Conservation (phyloP, 1,284 basidiomycete genomes). For the Trichosporon sp. region DNA sequence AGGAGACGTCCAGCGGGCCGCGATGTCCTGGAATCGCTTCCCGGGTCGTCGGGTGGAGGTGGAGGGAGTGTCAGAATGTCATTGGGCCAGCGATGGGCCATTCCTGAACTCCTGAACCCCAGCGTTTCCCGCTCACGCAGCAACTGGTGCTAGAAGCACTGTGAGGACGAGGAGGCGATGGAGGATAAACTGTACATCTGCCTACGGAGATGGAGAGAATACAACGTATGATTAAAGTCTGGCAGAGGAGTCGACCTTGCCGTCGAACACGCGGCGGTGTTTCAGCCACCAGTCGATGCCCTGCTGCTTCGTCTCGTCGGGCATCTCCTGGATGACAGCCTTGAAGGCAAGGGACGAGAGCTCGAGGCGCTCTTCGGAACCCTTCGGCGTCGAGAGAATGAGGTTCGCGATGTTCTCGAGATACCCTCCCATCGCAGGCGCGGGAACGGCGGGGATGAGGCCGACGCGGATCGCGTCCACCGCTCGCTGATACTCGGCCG, state of each 20-base stretch:
- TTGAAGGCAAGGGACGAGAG: slow-evolving; percentile 27
- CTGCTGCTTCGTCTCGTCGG: slow-evolving; percentile 28
- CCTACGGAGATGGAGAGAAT: background rate
- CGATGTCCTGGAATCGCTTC: background rate
- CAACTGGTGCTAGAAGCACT: too few species aligned
- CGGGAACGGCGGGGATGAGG: slow-evolving; percentile 21
- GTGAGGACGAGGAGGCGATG: too few species aligned
- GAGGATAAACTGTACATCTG: background rate
- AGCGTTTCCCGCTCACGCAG: background rate
- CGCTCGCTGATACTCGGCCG: slow-evolving; percentile 15
- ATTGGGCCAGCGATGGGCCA: background rate
- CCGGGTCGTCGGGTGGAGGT: background rate
- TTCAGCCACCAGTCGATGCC: slow-evolving; percentile 40
- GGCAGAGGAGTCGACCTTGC: slow-evolving; percentile 3
- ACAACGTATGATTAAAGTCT: background rate
- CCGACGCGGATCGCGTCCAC: slow-evolving; percentile 22
- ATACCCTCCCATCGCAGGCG: slow-evolving; percentile 17
- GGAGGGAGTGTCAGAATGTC: background rate
- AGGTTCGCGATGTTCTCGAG: slow-evolving; percentile 26
- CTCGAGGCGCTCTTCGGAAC: slow-evolving; percentile 25
- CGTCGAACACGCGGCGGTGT: slow-evolving; percentile 22
- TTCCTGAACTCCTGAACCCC: background rate
- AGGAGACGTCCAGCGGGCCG: background rate
- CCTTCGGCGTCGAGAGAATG: slow-evolving; percentile 17
- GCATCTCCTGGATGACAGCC: slow-evolving; percentile 31